Conservation (phyloP, 176 grass and related monocot genomes). For the Carex myosuroides region DNA sequence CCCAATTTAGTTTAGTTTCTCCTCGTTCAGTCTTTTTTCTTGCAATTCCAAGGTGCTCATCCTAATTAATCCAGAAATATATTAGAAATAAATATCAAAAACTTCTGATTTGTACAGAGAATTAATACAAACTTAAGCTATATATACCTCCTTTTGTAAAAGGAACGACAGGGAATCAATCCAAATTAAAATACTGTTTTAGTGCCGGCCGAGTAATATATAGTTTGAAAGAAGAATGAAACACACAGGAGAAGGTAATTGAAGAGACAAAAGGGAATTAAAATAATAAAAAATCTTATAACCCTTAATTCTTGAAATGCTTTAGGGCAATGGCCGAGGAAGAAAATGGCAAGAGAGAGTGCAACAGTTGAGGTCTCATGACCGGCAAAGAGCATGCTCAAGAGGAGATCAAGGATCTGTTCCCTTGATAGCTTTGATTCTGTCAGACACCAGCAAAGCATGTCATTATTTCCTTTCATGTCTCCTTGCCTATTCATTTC, state of each 20-base stretch:
- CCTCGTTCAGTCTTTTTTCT: slow-evolving; percentile 5
- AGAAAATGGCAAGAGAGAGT: slow-evolving; percentile 25
- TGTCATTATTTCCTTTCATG: slow-evolving; percentile 8
- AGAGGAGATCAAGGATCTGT: slow-evolving; percentile 30
- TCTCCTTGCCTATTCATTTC: slow-evolving; percentile 5
- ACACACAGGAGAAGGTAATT: not conserved
- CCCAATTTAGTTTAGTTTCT: slow-evolving; percentile 29
- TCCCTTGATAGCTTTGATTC: slow-evolving; percentile 26
- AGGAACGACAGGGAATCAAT: not conserved
- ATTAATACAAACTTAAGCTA: too few species aligned
- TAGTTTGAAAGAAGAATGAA: not conserved
- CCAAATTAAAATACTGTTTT: not conserved
- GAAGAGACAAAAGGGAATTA: not conserved
- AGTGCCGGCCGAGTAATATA: not conserved
- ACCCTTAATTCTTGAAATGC: slow-evolving; percentile 28
- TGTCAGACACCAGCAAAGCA: slow-evolving; percentile 23
- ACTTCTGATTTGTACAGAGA: not conserved
- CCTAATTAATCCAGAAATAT: slow-evolving; percentile 20
- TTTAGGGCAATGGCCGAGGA: slow-evolving; percentile 14
- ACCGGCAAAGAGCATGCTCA: slow-evolving; percentile 36
- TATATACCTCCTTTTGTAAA: too few species aligned
- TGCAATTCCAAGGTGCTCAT: slow-evolving; percentile 25
- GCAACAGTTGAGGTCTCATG: slow-evolving; percentile 30
- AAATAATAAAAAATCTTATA: not conserved
- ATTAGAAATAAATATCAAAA: not conserved